phyloP scores from a whole-genome alignment of 106 monocot species.

The Chionographis japonica region DNA sequence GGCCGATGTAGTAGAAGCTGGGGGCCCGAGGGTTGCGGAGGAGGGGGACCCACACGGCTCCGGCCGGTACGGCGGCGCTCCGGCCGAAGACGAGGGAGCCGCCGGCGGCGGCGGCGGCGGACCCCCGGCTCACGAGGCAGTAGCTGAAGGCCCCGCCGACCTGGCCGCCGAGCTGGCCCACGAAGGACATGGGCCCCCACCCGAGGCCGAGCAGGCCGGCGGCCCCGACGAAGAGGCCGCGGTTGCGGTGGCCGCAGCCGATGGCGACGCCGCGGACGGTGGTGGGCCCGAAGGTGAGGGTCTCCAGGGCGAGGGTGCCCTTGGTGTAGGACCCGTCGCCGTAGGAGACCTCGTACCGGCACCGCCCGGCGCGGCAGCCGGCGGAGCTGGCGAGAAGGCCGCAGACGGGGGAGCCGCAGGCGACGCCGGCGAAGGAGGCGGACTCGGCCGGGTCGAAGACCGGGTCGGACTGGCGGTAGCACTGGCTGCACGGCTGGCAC shows the following conservation, averaged over 20 bases:
- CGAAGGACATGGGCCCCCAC: conserved; percentile 66
- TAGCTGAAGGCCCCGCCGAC: conserved; percentile 70
- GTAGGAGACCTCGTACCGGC: conserved; percentile 71
- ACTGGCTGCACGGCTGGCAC: conserved; percentile 63
- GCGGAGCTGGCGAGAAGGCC: conserved; percentile 15
- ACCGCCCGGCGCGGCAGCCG: conserved; percentile 30
- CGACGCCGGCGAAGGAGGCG: conserved; percentile 46
- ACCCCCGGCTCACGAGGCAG: conserved; percentile 62
- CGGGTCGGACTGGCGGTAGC: conserved; percentile 67
- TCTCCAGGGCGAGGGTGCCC: conserved; percentile 64
- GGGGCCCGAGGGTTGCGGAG: conserved; percentile 52
- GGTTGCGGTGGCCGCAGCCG: conserved; percentile 83
- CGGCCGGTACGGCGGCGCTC: conserved; percentile 41
- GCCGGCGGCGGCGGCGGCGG: background rate
- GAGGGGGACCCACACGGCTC: conserved; percentile 79
- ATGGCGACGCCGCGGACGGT: conserved; percentile 52
- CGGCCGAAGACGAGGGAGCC: conserved; percentile 67
- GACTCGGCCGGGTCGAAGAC: conserved; percentile 73
- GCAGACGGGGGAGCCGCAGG: conserved; percentile 56
- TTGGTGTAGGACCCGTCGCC: conserved; percentile 76
- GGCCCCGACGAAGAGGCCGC: conserved; percentile 65
- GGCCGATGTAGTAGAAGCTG: conserved; percentile 75
- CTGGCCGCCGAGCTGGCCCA: conserved; percentile 67
- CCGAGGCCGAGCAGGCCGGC: conserved; percentile 72
- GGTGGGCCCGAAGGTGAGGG: conserved; percentile 50